phyloP scores from a whole-genome alignment of 768 basidiomycete species.

The Pulveroboletus sp. region DNA sequence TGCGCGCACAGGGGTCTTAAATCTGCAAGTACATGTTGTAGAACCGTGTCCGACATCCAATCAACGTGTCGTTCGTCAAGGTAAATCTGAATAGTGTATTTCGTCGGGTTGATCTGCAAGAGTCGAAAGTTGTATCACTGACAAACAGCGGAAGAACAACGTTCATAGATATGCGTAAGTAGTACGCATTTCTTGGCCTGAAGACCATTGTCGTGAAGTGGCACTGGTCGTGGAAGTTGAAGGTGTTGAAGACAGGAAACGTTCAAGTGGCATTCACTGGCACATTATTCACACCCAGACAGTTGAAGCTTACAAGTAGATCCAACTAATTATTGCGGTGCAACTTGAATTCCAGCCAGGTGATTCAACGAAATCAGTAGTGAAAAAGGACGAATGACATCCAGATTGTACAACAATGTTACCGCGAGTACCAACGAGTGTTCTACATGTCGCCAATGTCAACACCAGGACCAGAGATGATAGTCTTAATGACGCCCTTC shows the following conservation, averaged over 20 bases:
- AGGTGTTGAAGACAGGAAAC: too few species aligned
- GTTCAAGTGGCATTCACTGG: too few species aligned
- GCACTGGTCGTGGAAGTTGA: too few species aligned
- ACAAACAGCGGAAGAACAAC: constrained; percentile 79
- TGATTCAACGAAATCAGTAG: background rate
- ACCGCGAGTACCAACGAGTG: background rate
- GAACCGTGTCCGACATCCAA: constrained; percentile 84
- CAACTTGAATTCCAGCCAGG: too few species aligned
- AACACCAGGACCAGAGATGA: constrained; percentile 79
- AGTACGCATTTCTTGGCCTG: constrained; percentile 70
- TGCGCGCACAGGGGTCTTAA: constrained; percentile 64
- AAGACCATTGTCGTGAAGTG: constrained; percentile 49
- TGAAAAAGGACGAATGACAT: background rate
- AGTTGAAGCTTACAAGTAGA: too few species aligned
- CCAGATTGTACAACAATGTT: background rate
- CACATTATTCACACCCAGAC: too few species aligned
- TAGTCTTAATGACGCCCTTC: constrained; percentile 82
- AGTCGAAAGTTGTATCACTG: constrained; percentile 19
- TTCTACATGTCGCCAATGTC: constrained; percentile 39
- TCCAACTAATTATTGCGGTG: background rate
- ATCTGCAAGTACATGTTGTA: constrained; percentile 79
- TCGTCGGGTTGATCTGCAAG: constrained; percentile 4
- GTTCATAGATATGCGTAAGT: constrained; percentile 73
- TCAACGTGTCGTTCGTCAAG: constrained; percentile 82
- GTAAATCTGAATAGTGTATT: constrained; percentile 51